Evolutionary conservation across 2,329 filamentous ascomycete species (phyloP).

Genomic region (Colletotrichum cuscutae): DNA sequence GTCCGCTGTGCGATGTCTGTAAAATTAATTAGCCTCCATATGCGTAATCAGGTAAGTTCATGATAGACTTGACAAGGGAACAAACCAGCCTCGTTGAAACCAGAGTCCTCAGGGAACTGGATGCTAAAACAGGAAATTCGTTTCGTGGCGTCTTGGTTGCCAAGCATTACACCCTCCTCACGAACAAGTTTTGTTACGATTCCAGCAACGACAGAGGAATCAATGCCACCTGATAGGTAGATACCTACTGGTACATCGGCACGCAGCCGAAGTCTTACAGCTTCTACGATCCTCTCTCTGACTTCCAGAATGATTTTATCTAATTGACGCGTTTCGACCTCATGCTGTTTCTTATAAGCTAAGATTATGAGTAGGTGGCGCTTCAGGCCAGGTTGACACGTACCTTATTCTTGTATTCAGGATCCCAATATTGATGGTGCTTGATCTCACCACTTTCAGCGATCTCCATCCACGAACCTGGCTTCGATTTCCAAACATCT

Average conservation of each 20-base stretch:
- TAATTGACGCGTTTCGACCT: conserved; percentile 52
- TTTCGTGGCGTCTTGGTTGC: conserved; percentile 46
- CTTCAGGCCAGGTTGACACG: neutral
- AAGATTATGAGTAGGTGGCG: no score
- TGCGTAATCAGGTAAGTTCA: rapidly evolving
- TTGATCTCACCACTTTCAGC: conserved; percentile 47
- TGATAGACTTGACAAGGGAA: neutral
- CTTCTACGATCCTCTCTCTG: conserved; percentile 59
- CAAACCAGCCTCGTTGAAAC: conserved; percentile 59
- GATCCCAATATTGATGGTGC: conserved; percentile 62
- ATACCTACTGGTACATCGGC: conserved; percentile 69
- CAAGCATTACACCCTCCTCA: conserved; percentile 56
- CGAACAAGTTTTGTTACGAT: conserved; percentile 63
- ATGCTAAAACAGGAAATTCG: conserved; percentile 57
- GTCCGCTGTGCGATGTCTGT: conserved; percentile 45
- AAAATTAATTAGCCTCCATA: neutral
- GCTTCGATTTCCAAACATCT: conserved; percentile 54
- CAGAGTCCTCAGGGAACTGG: conserved; percentile 58
- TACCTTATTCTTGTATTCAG: conserved; percentile 63
- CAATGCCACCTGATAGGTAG: conserved; percentile 67
- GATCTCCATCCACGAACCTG: conserved; percentile 55
- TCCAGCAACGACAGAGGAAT: conserved; percentile 66
- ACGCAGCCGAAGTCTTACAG: conserved; percentile 60
- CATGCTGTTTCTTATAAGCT: conserved; percentile 35
- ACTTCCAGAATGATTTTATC: conserved; percentile 63